phyloP scores from a whole-genome alignment of 2,329 filamentous ascomycete species.

The Mycogone perniciosa region DNA sequence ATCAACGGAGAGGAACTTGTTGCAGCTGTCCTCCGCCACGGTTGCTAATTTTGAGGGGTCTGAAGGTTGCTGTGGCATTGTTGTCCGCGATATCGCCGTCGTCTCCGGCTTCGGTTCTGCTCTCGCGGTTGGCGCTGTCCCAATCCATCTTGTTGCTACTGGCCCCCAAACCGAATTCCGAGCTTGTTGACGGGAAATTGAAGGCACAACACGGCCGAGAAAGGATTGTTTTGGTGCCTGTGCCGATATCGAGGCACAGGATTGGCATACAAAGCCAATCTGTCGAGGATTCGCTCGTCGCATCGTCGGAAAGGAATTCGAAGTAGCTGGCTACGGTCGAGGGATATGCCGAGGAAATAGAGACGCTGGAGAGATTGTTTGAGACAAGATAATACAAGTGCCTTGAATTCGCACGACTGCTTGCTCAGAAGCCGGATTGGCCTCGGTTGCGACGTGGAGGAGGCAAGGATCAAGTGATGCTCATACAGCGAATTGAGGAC shows the following conservation, averaged over 20 bases:
- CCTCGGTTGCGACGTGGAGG: neutral
- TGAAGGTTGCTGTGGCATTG: conserved; percentile 22
- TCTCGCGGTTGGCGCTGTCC: conserved; percentile 18
- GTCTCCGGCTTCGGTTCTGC: conserved; percentile 7
- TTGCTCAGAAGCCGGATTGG: neutral
- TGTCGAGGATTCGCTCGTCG: conserved; percentile 28
- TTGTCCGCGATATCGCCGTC: conserved; percentile 14
- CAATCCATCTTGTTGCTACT: conserved; percentile 21
- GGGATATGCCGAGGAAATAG: no score
- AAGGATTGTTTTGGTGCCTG: conserved; percentile 20
- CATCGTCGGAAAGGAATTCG: conserved; percentile 27
- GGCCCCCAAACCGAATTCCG: conserved; percentile 9
- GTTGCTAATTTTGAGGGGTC: conserved; percentile 35
- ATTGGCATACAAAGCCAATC: conserved; percentile 37
- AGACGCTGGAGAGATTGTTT: neutral
- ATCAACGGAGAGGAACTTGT: conserved; percentile 38
- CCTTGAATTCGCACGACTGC: neutral
- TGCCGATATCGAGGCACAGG: conserved; percentile 33
- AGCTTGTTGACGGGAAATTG: conserved; percentile 12
- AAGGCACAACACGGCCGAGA: conserved; percentile 19
- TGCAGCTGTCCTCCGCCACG: conserved; percentile 36
- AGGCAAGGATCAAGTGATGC: neutral
- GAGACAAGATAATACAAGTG: neutral
- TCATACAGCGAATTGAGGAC: neutral
- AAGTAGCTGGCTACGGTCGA: neutral